Base-by-base conservation (phyloP, 768 basidiomycete species). In the Russula abietina region DNA sequence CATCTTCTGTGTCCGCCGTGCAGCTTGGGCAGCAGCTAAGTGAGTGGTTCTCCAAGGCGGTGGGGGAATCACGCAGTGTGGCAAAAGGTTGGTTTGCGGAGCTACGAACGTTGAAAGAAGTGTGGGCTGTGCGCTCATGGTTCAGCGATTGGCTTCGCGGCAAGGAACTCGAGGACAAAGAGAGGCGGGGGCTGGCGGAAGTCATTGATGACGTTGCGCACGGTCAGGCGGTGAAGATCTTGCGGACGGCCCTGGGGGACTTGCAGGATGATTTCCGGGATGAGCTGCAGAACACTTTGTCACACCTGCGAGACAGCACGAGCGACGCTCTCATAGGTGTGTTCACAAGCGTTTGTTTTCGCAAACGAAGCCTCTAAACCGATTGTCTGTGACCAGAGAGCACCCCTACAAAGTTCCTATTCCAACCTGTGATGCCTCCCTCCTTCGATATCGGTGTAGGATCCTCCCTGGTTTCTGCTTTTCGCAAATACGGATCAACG, bases 121-220 rank as follows among this genome's bases (percentile, higher is more conserved):
- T 91, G 9, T 93, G 91, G 91, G 80, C 77, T 38, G 72, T 91
- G n/a, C 79, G 89, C 50, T 72, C 74, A 28, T 83, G 78, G 45
- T 74, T 81, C 49, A 74, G 75, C 60, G 79, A 74, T 51, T 84
- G 80, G 79, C 71, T 84, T 30, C 57, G 59, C 2, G 65, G 68
- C 16, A 72, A 72, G 17, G 72, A 72, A n/a, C 75, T 91, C 45
- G 75, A 77, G 24, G 70, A 71, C 2, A 54, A 71, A 22, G 89
- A 95, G 72, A 76, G 72, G 56, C 57, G 28, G 1, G 70, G 74
- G 16, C 69, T 91, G 3, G 71, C 71, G 33, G 69, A 69, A 9
- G 70, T 82, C 33, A 68, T 91, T 53, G 84, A 91, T 67, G 74
- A 75, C 14, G 74, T 81, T 19, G 84, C 80, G 67, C 78, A 79